A percentile compares a stretch with the other conserved stretches of the same genome.
Conservation (phyloP, 2,329 filamentous ascomycete species). For the Penicillium sp. region DNA sequence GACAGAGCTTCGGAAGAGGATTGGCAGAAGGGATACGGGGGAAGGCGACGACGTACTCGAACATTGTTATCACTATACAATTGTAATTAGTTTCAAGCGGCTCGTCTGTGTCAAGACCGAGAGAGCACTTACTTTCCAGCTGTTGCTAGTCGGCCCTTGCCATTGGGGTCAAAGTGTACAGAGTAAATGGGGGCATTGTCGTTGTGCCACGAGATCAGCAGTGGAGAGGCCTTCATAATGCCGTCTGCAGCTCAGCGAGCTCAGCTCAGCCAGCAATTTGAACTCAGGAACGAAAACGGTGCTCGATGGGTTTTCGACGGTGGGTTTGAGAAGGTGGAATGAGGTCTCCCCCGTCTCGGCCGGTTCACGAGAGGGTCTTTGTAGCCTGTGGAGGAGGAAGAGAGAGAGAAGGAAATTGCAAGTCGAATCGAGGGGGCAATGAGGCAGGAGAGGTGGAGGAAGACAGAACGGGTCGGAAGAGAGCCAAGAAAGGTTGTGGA, state of each 20-base stretch:
- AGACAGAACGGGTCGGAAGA: slow-evolving; percentile 1
- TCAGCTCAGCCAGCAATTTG: slow-evolving; percentile 18
- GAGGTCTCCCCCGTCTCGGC: slow-evolving; percentile 13
- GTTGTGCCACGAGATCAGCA: slow-evolving; percentile 99
- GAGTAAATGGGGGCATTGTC: slow-evolving; percentile 97
- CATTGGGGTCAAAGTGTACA: slow-evolving; percentile 90
- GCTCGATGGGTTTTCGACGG: slow-evolving; percentile 6
- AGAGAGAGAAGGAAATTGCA: background rate
- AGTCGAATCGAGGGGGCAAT: background rate
- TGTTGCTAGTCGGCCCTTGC: slow-evolving; percentile 88
- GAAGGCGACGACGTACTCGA: slow-evolving; percentile 62
- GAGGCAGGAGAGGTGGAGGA: background rate
- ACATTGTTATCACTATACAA: slow-evolving; percentile 79
- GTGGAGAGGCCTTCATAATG: slow-evolving; percentile 89
- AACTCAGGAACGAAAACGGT: slow-evolving; percentile 3
- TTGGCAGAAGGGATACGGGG: slow-evolving; percentile 22
- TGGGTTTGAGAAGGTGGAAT: slow-evolving; percentile 13
- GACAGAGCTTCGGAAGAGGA: slow-evolving; percentile 27
- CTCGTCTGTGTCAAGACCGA: background rate
- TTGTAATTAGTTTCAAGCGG: slow-evolving; percentile 20
- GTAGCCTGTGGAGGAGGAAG: slow-evolving; percentile 4
- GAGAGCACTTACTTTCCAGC: slow-evolving; percentile 68
- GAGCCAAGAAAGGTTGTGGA: slow-evolving; percentile 4
- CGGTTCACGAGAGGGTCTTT: slow-evolving; percentile 11
- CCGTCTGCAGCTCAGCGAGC: slow-evolving; percentile 36